Base-by-base conservation (phyloP, 306 rosid species). In the Cucumis hystrix region DNA sequence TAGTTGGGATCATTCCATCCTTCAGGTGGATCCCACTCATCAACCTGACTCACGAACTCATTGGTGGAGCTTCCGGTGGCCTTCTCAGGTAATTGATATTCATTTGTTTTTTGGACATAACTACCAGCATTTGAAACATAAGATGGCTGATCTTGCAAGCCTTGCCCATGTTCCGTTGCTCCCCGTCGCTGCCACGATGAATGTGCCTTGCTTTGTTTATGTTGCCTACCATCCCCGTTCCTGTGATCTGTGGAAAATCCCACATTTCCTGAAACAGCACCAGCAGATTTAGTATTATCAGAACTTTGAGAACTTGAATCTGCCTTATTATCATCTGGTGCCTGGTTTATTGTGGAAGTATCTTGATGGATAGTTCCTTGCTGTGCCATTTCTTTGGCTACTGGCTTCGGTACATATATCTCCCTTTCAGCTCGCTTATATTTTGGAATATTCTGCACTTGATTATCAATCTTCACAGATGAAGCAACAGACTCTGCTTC, bases 371-470 rank as follows among this genome's bases (percentile, higher is more conserved):
- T 80, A 73, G 82, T 86, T 87, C 91, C 97, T 83, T 95, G 97
- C 78, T 92, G 92, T 63, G 92, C 93, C 93, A 90, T 87, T 83
- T 95, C 99, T 87, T 95, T 95, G 60, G 97, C 97, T 73, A 86
- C 96, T 78, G 99, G 99, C 75, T 95, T 95, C 69, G 99, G 97
- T 79, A 92, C 80, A 83, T 95, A 95, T 82, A 92, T 90, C 88
- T 95, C 99, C 83, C 91, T 86, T 79, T 95, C 99, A 37, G 99
- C 97, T 83, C 97, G 88, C 88, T 90, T 94, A 86, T 85, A 88
- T 88, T 86, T 95, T 23, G 83, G 78, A 77, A 68, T 86, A 77
- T 67, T 84, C 76, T 88, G 96, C 83, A 72, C 89, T 77, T 87
- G 92, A 82, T 83, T 84, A 39, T 92, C 93, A 49, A 77, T 80